These are phyloP conservation scores for Hypoxylon trugodes DNA, from an alignment of 495 filamentous ascomycete genomes.

Conservation along the genomic window DNA sequence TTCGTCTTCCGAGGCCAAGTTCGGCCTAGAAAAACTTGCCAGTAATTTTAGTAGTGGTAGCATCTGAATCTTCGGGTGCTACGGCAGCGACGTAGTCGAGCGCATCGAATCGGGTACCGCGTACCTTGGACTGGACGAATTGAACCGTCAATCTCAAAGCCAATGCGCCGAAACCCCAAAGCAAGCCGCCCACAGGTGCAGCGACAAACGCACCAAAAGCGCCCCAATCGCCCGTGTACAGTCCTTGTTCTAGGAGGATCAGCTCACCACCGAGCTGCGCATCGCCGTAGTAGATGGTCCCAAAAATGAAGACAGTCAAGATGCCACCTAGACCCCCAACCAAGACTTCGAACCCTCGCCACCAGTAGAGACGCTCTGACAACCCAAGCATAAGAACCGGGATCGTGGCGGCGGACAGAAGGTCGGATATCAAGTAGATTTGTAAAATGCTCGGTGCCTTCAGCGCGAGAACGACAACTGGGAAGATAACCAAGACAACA, in stretches of 20 bases:
- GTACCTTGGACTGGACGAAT: constrained; percentile 58
- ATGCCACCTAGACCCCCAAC: constrained; percentile 75
- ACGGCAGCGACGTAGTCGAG: constrained; percentile 62
- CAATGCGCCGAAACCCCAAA: constrained; percentile 72
- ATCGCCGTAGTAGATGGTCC: constrained; percentile 72
- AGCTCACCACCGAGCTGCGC: constrained; percentile 69
- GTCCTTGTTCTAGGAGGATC: constrained; percentile 71
- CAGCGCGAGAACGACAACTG: constrained; percentile 73
- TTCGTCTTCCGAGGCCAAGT: neutral
- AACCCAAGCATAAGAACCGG: constrained; percentile 74
- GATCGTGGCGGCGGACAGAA: constrained; percentile 73
- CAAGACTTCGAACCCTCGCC: constrained; percentile 78
- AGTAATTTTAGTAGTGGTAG: constrained; percentile 49
- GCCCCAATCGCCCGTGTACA: constrained; percentile 77
- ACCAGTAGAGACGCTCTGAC: constrained; percentile 69
- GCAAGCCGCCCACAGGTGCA: constrained; percentile 73
- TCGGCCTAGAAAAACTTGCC: constrained; percentile 61
- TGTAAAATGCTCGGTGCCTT: constrained; percentile 74
- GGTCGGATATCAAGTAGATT: constrained; percentile 80
- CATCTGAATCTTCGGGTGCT: constrained; percentile 37
- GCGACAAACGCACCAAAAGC: constrained; percentile 81
- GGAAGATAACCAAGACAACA: constrained; percentile 73
- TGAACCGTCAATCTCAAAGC: constrained; percentile 61
- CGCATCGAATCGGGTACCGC: constrained; percentile 66
- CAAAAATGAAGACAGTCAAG: constrained; percentile 78